Base-by-base conservation (phyloP, 257 asterid genomes). In the Ballota nigra region DNA sequence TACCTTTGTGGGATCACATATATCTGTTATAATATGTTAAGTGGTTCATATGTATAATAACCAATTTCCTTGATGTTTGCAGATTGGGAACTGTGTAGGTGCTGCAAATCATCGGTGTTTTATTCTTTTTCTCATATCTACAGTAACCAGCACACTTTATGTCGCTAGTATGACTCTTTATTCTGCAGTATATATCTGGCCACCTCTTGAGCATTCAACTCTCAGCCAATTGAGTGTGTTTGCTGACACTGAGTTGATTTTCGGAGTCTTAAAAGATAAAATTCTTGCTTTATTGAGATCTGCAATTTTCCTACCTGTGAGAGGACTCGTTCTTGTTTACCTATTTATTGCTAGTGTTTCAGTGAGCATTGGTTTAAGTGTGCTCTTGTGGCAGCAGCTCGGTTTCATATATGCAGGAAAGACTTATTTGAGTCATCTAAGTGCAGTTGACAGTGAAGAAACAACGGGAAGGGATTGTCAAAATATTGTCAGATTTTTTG, bases 61-160 rank as follows among this genome's bases (percentile, higher is more conserved):
- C 70, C 73, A 69, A 38, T 63, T 58, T 59, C 52, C 67, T 75
- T 78, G 43, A 34, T 24, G 4, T 8, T 28, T 77, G 88, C 98
- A 94, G 98, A 91, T 91, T 66, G 98, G 98, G 55, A 94, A 91
- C 76, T 94, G 96, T 76, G 96, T 94, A 20, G 98, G 98, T 62
- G 83, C 96, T 40, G 90, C 84, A 75, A 91, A 94, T 77, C 98
- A 91, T 77, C 86, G 89, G 28, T 60, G 63, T 62, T 94, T 94
- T 83, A 73, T 94, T 75, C 43, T 89, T 70, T 94, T 94, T 80
- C 97, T 94, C 68, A 78, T 91, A 45, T 89, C 95, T 67, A 86
- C 96, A 18, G 87, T 86, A 68, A 74, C 75, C 53, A 86, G 97
- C 68, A 89, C 84, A 26, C 19, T 78, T 16, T 91, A 87, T 70